A percentile compares a stretch with the other conserved stretches of the same genome.
Conservation (phyloP, 768 basidiomycete genomes). For the Termitomyces sp. region DNA sequence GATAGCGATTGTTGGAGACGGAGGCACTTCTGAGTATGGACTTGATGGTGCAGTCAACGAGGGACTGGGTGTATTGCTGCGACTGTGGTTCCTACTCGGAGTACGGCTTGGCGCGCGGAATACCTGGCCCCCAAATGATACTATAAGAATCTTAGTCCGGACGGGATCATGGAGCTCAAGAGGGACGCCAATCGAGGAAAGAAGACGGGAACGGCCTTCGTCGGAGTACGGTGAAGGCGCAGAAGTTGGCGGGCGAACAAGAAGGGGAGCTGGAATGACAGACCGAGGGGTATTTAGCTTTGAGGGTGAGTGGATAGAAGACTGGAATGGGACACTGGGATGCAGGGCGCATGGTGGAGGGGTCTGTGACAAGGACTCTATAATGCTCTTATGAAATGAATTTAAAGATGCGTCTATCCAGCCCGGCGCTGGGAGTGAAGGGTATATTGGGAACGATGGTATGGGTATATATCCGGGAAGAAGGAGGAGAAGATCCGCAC, state of each 20-base stretch:
- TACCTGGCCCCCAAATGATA: slow-evolving; percentile 78
- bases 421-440: slow-evolving; percentile 50
- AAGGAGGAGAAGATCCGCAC: slow-evolving; percentile 64
- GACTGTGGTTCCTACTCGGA: slow-evolving; percentile 29
- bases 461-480: slow-evolving; percentile 75
- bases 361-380: slow-evolving; percentile 31
- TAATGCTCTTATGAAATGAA: slow-evolving; percentile 40
- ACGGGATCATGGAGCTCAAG: slow-evolving; percentile 36
- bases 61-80: slow-evolving; percentile 17
- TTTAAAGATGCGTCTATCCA: slow-evolving; percentile 56
- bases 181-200: slow-evolving; percentile 57
- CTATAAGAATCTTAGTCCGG: slow-evolving; percentile 58
- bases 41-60: background rate
- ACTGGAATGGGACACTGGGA: slow-evolving; percentile 36
- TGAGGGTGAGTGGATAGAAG: slow-evolving; percentile 15
- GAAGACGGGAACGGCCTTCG: slow-evolving; percentile 47
- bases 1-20: background rate
- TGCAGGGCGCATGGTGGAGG: slow-evolving; percentile 27
- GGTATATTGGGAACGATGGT: slow-evolving; percentile 56
- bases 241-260: slow-evolving; percentile 53
- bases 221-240: slow-evolving; percentile 41
- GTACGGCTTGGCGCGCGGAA: slow-evolving; percentile 50
- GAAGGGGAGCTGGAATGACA: slow-evolving; percentile 53
- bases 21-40: background rate
- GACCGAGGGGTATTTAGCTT: slow-evolving; percentile 22